These are phyloP conservation scores for Argentina anserina DNA, from an alignment of 306 rosid genomes.

Conservation along the genomic window DNA sequence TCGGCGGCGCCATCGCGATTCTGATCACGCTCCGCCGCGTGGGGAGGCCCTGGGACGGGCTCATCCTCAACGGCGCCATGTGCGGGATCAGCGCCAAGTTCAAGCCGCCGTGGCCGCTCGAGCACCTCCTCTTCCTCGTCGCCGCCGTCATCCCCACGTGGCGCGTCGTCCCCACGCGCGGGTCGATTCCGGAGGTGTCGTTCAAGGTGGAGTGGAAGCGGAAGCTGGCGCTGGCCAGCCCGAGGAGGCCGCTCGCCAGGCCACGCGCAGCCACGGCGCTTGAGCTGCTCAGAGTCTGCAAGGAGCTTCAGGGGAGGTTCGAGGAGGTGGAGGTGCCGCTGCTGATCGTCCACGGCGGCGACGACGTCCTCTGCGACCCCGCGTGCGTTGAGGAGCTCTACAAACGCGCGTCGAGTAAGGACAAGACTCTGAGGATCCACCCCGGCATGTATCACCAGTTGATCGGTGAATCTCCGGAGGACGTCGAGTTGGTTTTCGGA, in stretches of 20 bases:
- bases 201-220: slow-evolving; percentile 85
- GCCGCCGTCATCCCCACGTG: slow-evolving; percentile 80
- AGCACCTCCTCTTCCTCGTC: slow-evolving; percentile 62
- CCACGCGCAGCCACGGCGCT: slow-evolving; percentile 91
- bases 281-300: slow-evolving; percentile 74
- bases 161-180: slow-evolving; percentile 92
- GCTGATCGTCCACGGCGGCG: slow-evolving; percentile 70
- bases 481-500: slow-evolving; percentile 64
- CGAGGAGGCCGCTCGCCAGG: slow-evolving; percentile 50
- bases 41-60: slow-evolving; percentile 50
- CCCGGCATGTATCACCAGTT: slow-evolving; percentile 92
- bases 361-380: slow-evolving; percentile 77
- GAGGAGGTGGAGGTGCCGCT: slow-evolving; percentile 85
- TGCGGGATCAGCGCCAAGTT: slow-evolving; percentile 88
- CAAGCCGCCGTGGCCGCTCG: slow-evolving; percentile 98
- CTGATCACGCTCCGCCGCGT: slow-evolving; percentile 59
- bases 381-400: slow-evolving; percentile 67
- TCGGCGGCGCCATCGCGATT: slow-evolving; percentile 90
- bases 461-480: slow-evolving; percentile 56
- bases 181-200: slow-evolving; percentile 70
- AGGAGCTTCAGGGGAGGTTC: slow-evolving; percentile 71
- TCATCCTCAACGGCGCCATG: slow-evolving; percentile 91
- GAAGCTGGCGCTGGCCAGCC: slow-evolving; percentile 74
- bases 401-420: slow-evolving; percentile 67
- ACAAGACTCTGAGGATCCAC: slow-evolving; percentile 73